Conservation (phyloP, 129 eudicot genomes). For the Pulicaria dysenterica region DNA sequence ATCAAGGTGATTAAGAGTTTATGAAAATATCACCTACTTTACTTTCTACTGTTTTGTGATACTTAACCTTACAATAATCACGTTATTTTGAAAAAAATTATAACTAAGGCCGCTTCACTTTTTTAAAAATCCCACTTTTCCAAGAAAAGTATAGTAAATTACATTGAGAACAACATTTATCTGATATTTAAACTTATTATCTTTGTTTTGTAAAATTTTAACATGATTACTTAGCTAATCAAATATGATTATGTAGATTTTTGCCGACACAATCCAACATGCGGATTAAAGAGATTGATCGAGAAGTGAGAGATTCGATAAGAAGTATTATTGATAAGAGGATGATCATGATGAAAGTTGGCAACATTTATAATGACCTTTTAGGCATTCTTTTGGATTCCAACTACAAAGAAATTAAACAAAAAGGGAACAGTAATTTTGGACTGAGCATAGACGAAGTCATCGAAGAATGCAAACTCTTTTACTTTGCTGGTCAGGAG, state of each 20-base stretch:
- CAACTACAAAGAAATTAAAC: conserved; percentile 8
- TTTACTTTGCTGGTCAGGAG: not conserved
- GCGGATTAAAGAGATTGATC: not conserved
- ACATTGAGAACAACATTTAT: no score
- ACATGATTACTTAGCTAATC: not conserved
- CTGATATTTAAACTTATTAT: no score
- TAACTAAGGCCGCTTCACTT: no score
- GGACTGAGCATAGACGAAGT: conserved; percentile 9
- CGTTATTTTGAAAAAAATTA: no score
- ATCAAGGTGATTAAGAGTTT: not conserved
- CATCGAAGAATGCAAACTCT: conserved; percentile 9
- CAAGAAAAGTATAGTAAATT: no score
- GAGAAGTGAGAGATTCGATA: not conserved
- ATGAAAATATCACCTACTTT: no score
- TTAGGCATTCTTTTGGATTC: conserved; percentile 7
- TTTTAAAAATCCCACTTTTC: no score
- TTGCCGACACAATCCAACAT: not conserved
- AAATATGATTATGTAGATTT: conserved; percentile 1
- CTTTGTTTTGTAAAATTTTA: no score
- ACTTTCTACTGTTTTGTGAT: no score
- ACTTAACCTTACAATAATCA: no score
- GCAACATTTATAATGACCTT: not conserved
- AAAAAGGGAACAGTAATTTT: not conserved
- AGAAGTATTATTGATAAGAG: conserved; percentile 9
- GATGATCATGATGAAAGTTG: not conserved